Evolutionary conservation across 345 rosid genomes (phyloP).

Genomic region (Kernera saxatilis): DNA sequence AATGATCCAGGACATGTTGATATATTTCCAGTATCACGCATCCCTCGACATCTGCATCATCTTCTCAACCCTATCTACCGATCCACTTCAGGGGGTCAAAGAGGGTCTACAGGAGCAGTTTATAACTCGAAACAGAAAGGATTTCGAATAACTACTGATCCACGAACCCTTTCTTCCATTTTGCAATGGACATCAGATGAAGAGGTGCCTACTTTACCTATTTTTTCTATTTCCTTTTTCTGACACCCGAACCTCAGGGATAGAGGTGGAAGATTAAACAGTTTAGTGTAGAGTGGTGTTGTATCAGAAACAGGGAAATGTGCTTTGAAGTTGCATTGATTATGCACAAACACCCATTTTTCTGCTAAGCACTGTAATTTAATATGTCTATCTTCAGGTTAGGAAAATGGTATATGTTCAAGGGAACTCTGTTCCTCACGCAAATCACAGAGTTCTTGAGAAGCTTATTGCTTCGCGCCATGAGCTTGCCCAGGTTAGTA

Average conservation of each 20-base stretch:
- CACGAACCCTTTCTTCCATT: slow-evolving; percentile 50
- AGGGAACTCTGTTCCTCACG: slow-evolving; percentile 75
- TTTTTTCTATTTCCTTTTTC: not conserved
- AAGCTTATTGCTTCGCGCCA: slow-evolving; percentile 69
- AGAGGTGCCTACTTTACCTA: slow-evolving; percentile 45
- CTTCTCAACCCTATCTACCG: slow-evolving; percentile 52
- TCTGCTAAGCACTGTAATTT: slow-evolving; percentile 3
- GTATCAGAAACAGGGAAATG: not conserved
- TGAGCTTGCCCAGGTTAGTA: slow-evolving; percentile 80
- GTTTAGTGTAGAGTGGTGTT: too few relatives aligned
- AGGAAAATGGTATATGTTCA: slow-evolving; percentile 66
- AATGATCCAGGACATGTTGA: slow-evolving; percentile 79
- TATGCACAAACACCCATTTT: not conserved
- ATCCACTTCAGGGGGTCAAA: slow-evolving; percentile 30
- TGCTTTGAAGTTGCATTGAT: not conserved
- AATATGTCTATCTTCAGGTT: slow-evolving; percentile 41
- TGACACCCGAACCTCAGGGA: not conserved
- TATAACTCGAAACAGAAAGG: slow-evolving; percentile 50
- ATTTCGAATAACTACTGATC: slow-evolving; percentile 59
- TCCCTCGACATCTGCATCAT: slow-evolving; percentile 68
- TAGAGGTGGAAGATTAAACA: not conserved
- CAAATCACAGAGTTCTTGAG: slow-evolving; percentile 74
- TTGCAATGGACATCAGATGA: slow-evolving; percentile 78
- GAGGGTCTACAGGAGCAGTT: slow-evolving; percentile 35
- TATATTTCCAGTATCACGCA: slow-evolving; percentile 62